Base-by-base conservation (phyloP, 257 asterid genomes). In the Solanum piurae region DNA sequence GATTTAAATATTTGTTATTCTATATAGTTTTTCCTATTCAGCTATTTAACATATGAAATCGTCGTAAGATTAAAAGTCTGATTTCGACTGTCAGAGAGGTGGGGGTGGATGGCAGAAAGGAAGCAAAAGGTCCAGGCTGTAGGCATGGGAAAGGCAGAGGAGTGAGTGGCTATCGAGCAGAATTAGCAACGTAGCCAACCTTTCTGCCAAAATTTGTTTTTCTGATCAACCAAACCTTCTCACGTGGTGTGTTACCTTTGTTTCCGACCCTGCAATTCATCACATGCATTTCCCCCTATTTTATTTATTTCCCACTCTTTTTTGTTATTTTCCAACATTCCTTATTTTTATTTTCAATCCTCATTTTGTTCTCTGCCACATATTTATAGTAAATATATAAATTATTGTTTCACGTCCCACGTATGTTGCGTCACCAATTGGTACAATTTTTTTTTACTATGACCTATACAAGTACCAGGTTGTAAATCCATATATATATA, bases 121-220 rank as follows among this genome's bases (percentile, higher is more conserved):
- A 80, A 80, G 85, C 16, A 80, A 80, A 55, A 49, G 86, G 66
- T 64, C 79, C 88, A 89, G 90, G 84, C 88, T 89, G 89, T 89
- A 86, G 80, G 86, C 42, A 86, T 82, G 89, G 87, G 42, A 36
- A 85, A 85, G 44, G 87, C 87, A 85, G 87, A 13, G 80, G 87
- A 64, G 40, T 40, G 87, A 49, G 5, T 82, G 69, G 27, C 37
- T 5, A 46, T 44, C 21, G 38, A 66, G 64, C 79, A 37, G 79
- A 85, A 68, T n/a, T 85, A 10, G 87, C 25, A 62, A 84, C 64
- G 87, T 66, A n/a, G n/a, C 33, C 44, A 44, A 62, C 27, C 80
- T 85, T 46, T 64, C 87, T 85, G 87, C 87, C 87, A 85, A 66
- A 25, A 66, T 5, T 79, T 4, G 25, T 66, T 14, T 31, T 85